Conservation (phyloP, 306 rosid genomes). For the Acacia confusa region DNA sequence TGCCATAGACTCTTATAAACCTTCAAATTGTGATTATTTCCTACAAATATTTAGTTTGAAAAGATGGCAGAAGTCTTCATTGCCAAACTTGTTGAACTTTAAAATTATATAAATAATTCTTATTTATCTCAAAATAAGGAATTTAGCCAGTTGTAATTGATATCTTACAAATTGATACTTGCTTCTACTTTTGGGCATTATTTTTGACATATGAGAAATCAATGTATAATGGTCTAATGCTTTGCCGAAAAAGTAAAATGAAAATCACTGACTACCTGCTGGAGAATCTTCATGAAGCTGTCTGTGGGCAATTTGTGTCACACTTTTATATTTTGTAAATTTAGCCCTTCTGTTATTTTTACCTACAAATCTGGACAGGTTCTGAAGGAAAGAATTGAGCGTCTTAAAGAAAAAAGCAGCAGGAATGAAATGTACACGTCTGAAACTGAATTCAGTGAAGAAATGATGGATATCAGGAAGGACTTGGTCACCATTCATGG, state of each 20-base stretch:
- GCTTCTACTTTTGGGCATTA: slow-evolving; percentile 24
- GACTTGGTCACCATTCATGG: slow-evolving; percentile 97
- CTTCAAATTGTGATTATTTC: not conserved
- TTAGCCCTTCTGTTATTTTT: slow-evolving; percentile 26
- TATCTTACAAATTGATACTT: not conserved
- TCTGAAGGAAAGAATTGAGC: slow-evolving; percentile 84
- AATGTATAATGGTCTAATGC: slow-evolving; percentile 16
- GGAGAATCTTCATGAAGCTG: slow-evolving; percentile 16
- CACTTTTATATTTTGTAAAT: not conserved
- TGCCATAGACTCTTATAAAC: not conserved
- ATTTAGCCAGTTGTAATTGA: not conserved
- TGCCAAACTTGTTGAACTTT: not conserved
- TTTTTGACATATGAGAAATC: slow-evolving; percentile 17
- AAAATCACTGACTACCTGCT: slow-evolving; percentile 3
- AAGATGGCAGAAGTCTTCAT: not conserved
- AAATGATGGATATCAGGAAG: slow-evolving; percentile 91
- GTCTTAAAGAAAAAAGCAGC: slow-evolving; percentile 66
- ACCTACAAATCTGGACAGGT: slow-evolving; percentile 52
- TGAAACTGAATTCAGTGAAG: slow-evolving; percentile 84
- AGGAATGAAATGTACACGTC: slow-evolving; percentile 52
- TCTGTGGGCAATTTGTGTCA: slow-evolving; percentile 10
- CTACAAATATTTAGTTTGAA: slow-evolving; percentile 8
- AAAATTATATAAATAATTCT: not conserved
- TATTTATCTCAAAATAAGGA: not conserved
- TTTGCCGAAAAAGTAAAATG: not conserved